Conservation (phyloP, 495 filamentous ascomycete genomes). For the Chaetomium fimeti region DNA sequence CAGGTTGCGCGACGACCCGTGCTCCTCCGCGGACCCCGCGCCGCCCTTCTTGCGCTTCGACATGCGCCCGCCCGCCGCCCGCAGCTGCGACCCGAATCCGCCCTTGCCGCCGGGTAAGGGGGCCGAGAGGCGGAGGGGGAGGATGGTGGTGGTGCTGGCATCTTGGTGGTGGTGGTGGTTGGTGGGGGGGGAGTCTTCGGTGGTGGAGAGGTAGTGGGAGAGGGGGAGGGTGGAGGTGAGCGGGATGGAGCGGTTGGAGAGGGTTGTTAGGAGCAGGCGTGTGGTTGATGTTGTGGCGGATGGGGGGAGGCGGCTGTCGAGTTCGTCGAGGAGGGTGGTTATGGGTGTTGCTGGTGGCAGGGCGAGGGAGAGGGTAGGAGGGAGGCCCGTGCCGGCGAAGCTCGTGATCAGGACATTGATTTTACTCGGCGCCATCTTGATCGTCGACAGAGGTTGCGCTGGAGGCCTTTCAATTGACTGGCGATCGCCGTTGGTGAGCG, state of each 20-base stretch:
- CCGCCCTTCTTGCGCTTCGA: slow-evolving; percentile 76
- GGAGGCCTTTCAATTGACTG: not conserved
- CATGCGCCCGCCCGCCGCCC: slow-evolving; percentile 97
- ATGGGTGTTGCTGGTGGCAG: slow-evolving; percentile 65
- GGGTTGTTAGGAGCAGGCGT: slow-evolving; percentile 75
- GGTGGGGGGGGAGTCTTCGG: slow-evolving; percentile 26
- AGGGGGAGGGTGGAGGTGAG: slow-evolving; percentile 47
- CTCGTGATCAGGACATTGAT: slow-evolving; percentile 82
- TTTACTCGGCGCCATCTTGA: slow-evolving; percentile 46
- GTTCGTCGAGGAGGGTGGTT: slow-evolving; percentile 60
- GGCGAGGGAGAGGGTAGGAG: slow-evolving; percentile 69
- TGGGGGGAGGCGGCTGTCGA: slow-evolving; percentile 64
- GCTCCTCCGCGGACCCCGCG: slow-evolving; percentile 66
- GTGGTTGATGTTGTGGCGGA: slow-evolving; percentile 24
- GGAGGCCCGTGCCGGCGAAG: slow-evolving; percentile 78
- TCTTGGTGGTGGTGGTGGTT: slow-evolving; percentile 25
- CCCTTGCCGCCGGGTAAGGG: slow-evolving; percentile 88
- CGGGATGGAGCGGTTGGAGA: slow-evolving; percentile 68
- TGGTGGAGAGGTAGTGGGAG: slow-evolving; percentile 47
- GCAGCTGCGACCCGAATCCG: slow-evolving; percentile 94
- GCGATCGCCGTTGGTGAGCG: not conserved
- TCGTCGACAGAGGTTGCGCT: slow-evolving; percentile 3
- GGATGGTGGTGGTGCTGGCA: slow-evolving; percentile 51
- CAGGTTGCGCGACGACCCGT: slow-evolving; percentile 86
- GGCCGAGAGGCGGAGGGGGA: slow-evolving; percentile 75